phyloP scores from a whole-genome alignment of 2,329 filamentous ascomycete species.

The Fusarium abutilonis region DNA sequence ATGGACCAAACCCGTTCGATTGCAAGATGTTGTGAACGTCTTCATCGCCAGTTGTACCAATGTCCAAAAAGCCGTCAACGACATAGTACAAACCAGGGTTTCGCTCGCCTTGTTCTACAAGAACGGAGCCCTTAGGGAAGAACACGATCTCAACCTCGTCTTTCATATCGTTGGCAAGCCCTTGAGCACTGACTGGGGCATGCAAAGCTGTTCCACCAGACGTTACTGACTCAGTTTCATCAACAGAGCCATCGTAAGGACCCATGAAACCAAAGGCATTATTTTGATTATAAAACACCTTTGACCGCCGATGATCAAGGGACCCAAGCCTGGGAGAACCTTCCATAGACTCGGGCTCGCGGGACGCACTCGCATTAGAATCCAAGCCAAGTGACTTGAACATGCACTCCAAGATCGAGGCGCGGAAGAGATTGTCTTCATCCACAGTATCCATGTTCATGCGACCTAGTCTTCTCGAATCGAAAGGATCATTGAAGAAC shows the following conservation, averaged over 20 bases:
- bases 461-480: constrained; percentile 60
- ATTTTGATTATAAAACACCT: constrained; percentile 72
- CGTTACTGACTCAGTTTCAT: constrained; percentile 88
- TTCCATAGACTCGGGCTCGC: constrained; percentile 79
- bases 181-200: constrained; percentile 71
- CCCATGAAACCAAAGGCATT: constrained; percentile 94
- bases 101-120: constrained; percentile 97
- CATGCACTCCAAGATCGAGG: constrained; percentile 93
- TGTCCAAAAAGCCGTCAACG: constrained; percentile 94
- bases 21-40: constrained; percentile 50
- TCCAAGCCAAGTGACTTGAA: constrained; percentile 91
- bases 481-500: constrained; percentile 66
- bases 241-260: constrained; percentile 75
- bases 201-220: constrained; percentile 72
- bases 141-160: constrained; percentile 97
- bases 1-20: constrained; percentile 40
- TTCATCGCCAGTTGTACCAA: constrained; percentile 73
- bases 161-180: constrained; percentile 80
- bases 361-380: constrained; percentile 70
- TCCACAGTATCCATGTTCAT: constrained; percentile 75
- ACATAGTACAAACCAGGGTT: constrained; percentile 98
- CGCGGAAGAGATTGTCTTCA: constrained; percentile 88
- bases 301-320: constrained; percentile 82
- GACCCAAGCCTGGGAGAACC: constrained; percentile 86
- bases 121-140: constrained; percentile 91